A percentile compares a stretch with the other conserved stretches of the same genome.
phyloP scores from a whole-genome alignment of 306 rosid species.

The Medicago lupulina region DNA sequence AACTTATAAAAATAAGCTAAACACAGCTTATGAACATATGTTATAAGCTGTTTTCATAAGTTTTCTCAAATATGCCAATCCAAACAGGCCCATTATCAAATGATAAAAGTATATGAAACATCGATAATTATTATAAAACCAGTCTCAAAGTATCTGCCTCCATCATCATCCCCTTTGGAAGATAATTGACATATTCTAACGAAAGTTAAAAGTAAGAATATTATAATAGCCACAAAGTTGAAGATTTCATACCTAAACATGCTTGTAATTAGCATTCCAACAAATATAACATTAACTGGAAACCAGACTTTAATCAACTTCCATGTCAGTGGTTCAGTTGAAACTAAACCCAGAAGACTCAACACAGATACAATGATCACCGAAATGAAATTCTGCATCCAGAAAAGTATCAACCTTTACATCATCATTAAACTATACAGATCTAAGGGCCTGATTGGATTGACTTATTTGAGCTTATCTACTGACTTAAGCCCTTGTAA shows the following conservation, averaged over 20 bases:
- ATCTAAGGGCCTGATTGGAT: not conserved
- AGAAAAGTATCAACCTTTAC: conserved; percentile 36
- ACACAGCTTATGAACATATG: too few relatives aligned
- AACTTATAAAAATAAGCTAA: too few relatives aligned
- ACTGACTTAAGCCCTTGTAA: not conserved
- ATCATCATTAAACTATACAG: conserved; percentile 18
- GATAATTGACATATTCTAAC: not conserved
- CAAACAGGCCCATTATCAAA: not conserved
- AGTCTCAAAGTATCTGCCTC: conserved; percentile 21
- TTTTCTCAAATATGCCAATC: too few relatives aligned
- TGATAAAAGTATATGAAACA: conserved; percentile 15
- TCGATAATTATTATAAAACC: conserved; percentile 27
- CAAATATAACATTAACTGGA: conserved; percentile 90
- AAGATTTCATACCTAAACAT: conserved; percentile 82
- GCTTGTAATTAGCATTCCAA: conserved; percentile 98
- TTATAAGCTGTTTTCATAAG: too few relatives aligned
- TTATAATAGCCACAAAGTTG: conserved; percentile 29
- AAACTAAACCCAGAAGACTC: conserved; percentile 75
- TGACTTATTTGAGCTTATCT: not conserved
- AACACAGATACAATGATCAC: conserved; percentile 73
- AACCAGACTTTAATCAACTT: conserved; percentile 91
- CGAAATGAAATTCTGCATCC: conserved; percentile 88
- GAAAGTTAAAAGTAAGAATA: conserved; percentile 16
- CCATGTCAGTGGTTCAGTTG: conserved; percentile 95
- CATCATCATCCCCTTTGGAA: conserved; percentile 5